Base-by-base conservation (phyloP, 2,329 filamentous ascomycete genomes). In the Ophiostoma perfectum region DNA sequence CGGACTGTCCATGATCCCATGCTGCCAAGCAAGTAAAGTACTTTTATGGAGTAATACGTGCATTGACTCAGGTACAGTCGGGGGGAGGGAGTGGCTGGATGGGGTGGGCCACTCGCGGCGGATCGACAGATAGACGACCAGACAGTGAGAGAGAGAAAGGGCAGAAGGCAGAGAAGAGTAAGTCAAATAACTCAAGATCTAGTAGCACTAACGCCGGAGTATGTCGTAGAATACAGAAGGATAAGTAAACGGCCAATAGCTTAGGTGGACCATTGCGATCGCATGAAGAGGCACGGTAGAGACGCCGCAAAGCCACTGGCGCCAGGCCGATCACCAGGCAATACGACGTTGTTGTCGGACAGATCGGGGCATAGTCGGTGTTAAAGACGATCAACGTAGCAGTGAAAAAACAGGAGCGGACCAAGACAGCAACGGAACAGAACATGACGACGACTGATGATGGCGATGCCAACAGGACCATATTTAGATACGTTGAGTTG, bases 291-390 rank as follows among this genome's bases (percentile, higher is more conserved):
- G 47, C 47, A 52, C 12, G 16, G n/a, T 55, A 47, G 49, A 55
- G 52, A 18, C 27, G 55, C 55, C 11, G 52, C 27, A 38, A 60
- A 60, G 55, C 27, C 55, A 38, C 49, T 55, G 49, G 27, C 55
- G 55, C 55, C 12, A 38, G 55, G 55, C 55, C 2, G 55, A 60
- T 60, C 55, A 60, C 12, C 55, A 60, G 27, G 55, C 55, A 27
- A 60, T 60, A 36, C 55, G 27, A 60, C 55, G 55, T 14, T 60
- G 55, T 60, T 60, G 55, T 38, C 36, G 55, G 55, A 4, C 55
- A 60, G 27, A 60, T 60, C 55, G 55, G 55, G 18, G 49, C 49
- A 27, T 55, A 55, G 49, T 55, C 49, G 49, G 49, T 55, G 49
- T 55, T 55, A 55, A 55, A n/a, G 49, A 55, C 49, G 45, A 58